Conservation (phyloP, 495 filamentous ascomycete genomes). For the Hyaloscypha hepaticicola region DNA sequence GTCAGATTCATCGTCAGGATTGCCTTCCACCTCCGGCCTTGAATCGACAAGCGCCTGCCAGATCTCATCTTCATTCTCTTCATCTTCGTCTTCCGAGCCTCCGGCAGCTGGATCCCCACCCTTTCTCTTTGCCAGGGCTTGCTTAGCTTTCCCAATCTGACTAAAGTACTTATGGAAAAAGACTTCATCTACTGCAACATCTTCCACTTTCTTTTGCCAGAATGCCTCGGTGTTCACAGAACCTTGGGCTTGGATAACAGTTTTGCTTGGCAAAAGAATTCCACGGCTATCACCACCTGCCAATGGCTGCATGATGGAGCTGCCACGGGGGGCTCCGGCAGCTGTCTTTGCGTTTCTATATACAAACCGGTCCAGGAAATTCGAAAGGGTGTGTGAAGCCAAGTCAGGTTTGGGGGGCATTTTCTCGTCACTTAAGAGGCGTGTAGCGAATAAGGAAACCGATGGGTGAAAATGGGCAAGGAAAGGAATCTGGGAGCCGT, state of each 20-base stretch:
- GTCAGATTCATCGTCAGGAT: constrained; percentile 55
- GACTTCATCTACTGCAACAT: constrained; percentile 85
- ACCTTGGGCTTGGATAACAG: constrained; percentile 44
- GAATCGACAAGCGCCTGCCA: constrained; percentile 90
- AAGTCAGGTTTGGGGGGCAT: constrained; percentile 87
- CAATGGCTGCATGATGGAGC: constrained; percentile 95
- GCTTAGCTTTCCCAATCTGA: constrained; percentile 66
- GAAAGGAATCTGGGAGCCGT: constrained; percentile 57
- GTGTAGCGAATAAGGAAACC: constrained; percentile 78
- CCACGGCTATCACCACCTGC: constrained; percentile 61
- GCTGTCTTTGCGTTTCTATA: constrained; percentile 84
- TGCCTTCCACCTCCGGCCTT: constrained; percentile 71
- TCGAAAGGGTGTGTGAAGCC: constrained; percentile 79
- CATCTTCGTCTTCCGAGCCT: constrained; percentile 45
- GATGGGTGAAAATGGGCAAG: constrained; percentile 88
- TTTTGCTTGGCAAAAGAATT: constrained; percentile 54
- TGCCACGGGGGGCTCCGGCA: constrained; percentile 58
- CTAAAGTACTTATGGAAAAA: constrained; percentile 99
- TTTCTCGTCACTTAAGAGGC: constrained; percentile 61
- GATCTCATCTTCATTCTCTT: constrained; percentile 71
- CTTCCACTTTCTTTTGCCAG: constrained; percentile 84
- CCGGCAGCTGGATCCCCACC: constrained; percentile 38
- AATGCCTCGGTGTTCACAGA: constrained; percentile 85
- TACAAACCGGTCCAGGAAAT: constrained; percentile 96
- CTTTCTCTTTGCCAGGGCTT: constrained; percentile 55